Base-by-base conservation (phyloP, 202 grass and related monocot species). In the Saccharum hybrid region DNA sequence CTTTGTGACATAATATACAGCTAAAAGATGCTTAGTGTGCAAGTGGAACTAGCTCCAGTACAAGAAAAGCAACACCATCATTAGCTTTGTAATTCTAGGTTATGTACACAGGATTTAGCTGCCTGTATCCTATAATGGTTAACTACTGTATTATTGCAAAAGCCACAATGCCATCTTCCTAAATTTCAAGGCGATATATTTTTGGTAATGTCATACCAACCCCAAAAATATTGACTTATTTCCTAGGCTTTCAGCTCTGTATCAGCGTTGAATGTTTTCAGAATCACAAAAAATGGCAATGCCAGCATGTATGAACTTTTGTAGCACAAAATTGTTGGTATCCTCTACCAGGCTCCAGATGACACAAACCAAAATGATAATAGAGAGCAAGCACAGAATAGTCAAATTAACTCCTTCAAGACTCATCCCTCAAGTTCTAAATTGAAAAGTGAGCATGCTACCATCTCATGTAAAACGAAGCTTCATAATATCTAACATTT, bases 281-380 rank as follows among this genome's bases (percentile, higher is more conserved):
- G 26, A 52, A 52, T 52, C 11, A 51, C 16, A 67, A 67, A 74
- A 18, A 30, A 42, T 65, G 40, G 42, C 15, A 43, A 22, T 22
- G 22, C 4, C 34, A 39, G 3, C 19, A 49, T 54, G 34, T 33
- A 68, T 15, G 43, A 66, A 49, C 34, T 57, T 36, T 18, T 23
- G 1, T 36, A 26, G 23, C 57, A 84, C 2, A 34, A 76, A 56
- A 67, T 68, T 59, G 15, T 18, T 57, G 72, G 36, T 12, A 86
- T 57, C 48, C 41, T 72, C 14, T 12, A 74, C 57, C 34, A 80
- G 23, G 23, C 8, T 66, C 39, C 37, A 26, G 12, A 57, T 37
- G 38, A 18, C 18, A 81, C 8, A 16, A 59, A 75, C 13, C 5
- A 76, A 68, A 81, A 84, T 68, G 36, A 40, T 48, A 84, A 57